These are phyloP conservation scores for Ustulina deusta DNA, from an alignment of 2,329 filamentous ascomycete species.

Conservation along the genomic window DNA sequence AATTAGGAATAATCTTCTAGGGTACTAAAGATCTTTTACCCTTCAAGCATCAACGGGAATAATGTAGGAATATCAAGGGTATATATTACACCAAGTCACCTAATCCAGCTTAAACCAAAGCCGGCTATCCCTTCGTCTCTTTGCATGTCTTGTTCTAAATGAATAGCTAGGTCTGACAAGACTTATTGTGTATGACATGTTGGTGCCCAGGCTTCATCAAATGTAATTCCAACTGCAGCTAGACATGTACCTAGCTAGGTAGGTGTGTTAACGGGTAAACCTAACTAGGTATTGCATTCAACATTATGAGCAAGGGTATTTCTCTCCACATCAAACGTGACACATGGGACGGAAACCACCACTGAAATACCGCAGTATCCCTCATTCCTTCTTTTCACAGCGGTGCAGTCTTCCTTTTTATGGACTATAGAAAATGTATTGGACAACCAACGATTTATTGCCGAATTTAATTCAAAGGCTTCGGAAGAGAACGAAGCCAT, in stretches of 20 bases:
- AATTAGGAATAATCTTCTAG: background rate
- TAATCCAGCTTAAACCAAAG: background rate
- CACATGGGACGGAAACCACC: background rate
- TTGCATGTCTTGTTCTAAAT: background rate
- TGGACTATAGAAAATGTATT: conserved; percentile 26
- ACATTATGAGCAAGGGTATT: background rate
- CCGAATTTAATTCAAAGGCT: conserved; percentile 31
- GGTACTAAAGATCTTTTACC: background rate
- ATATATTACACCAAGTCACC: too few species aligned
- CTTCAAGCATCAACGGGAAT: background rate
- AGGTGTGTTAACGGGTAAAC: conserved; percentile 2
- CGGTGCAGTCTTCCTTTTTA: background rate
- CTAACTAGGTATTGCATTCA: background rate
- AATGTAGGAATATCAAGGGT: background rate
- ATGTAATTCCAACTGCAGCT: conserved; percentile 1
- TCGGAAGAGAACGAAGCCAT: conserved; percentile 31
- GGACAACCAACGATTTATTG: conserved; percentile 34
- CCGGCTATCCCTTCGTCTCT: background rate
- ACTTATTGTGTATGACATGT: background rate
- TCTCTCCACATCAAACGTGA: conserved; percentile 5
- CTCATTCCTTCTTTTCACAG: background rate
- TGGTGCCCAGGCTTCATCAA: background rate
- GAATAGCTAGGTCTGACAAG: background rate
- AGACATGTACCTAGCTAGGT: background rate
- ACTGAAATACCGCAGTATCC: background rate